phyloP scores from a whole-genome alignment of 2,329 filamentous ascomycete genomes.

The Aschersonia sp. region DNA sequence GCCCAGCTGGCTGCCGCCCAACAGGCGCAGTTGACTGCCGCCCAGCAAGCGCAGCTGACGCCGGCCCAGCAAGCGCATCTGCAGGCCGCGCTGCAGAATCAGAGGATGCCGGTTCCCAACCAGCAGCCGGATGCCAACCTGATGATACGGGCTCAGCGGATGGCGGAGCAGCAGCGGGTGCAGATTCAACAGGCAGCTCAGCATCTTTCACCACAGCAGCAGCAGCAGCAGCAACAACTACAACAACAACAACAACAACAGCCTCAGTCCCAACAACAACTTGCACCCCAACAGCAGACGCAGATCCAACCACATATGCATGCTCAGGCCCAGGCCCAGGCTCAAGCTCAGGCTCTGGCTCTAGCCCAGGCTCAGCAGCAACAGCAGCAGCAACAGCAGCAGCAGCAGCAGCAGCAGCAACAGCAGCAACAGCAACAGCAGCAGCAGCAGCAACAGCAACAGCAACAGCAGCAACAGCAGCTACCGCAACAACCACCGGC shows the following conservation, averaged over 20 bases:
- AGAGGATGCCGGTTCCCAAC: slow-evolving; percentile 39
- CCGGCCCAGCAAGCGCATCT: slow-evolving; percentile 57
- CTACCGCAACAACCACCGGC: slow-evolving; percentile 13
- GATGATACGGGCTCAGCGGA: slow-evolving; percentile 49
- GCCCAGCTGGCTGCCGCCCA: slow-evolving; percentile 18
- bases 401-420: slow-evolving; percentile 30
- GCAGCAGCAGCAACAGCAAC: slow-evolving; percentile 20
- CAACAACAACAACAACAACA: slow-evolving; percentile 11
- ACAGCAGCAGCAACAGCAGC: slow-evolving; percentile 25
- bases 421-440: slow-evolving; percentile 10
- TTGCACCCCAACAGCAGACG: not conserved
- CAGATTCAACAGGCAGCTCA: slow-evolving; percentile 29
- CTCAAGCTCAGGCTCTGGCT: too few species aligned
- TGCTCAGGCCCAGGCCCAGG: too few species aligned
- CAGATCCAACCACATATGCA: too few species aligned
- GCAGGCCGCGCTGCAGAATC: slow-evolving; percentile 39
- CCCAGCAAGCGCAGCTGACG: slow-evolving; percentile 39
- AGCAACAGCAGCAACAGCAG: slow-evolving; percentile 13
- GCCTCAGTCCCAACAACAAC: slow-evolving; percentile 15
- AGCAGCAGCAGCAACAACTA: slow-evolving; percentile 23
- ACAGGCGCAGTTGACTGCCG: slow-evolving; percentile 31
- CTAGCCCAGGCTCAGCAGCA: slow-evolving; percentile 8
- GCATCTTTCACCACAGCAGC: slow-evolving; percentile 9
- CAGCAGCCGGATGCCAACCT: slow-evolving; percentile 35
- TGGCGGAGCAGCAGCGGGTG: slow-evolving; percentile 49